Conservation (phyloP, 2,329 filamentous ascomycete species). For the Coniochaeta sp. region DNA sequence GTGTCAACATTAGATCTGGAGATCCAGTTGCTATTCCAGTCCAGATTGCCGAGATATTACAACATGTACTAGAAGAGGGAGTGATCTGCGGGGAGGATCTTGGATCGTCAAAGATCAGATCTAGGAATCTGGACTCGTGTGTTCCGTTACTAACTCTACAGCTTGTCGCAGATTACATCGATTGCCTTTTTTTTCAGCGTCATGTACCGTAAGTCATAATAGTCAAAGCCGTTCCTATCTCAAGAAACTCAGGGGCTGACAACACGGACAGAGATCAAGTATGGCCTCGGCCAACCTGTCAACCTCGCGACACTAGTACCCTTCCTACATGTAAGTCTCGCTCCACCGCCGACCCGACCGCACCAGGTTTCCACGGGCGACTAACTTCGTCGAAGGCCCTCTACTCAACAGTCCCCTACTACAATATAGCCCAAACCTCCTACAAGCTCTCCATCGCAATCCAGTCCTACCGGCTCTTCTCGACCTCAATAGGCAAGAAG, state of each 20-base stretch:
- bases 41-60: not conserved
- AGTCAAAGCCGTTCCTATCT: no score
- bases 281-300: slow-evolving; percentile 11
- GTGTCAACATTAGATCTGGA: not conserved
- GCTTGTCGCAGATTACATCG: slow-evolving; percentile 9
- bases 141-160: no score
- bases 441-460: slow-evolving; percentile 21
- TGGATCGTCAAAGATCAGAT: no score
- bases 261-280: slow-evolving; percentile 13
- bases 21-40: not conserved
- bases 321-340: slow-evolving; percentile 8
- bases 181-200: slow-evolving; percentile 10
- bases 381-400: slow-evolving; percentile 8
- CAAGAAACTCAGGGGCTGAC: not conserved
- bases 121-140: no score
- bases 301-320: slow-evolving; percentile 3
- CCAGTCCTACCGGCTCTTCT: slow-evolving; percentile 19
- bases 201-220: slow-evolving; percentile 13
- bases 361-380: no score
- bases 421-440: slow-evolving; percentile 16
- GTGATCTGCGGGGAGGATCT: not conserved
- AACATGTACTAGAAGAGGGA: not conserved
- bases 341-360: no score
- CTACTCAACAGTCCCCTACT: slow-evolving; percentile 18
- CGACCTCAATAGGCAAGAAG: slow-evolving; percentile 12